These are phyloP conservation scores for Blastobotrys robertii DNA, from an alignment of 805 yeast genomes.

Conservation along the genomic window DNA sequence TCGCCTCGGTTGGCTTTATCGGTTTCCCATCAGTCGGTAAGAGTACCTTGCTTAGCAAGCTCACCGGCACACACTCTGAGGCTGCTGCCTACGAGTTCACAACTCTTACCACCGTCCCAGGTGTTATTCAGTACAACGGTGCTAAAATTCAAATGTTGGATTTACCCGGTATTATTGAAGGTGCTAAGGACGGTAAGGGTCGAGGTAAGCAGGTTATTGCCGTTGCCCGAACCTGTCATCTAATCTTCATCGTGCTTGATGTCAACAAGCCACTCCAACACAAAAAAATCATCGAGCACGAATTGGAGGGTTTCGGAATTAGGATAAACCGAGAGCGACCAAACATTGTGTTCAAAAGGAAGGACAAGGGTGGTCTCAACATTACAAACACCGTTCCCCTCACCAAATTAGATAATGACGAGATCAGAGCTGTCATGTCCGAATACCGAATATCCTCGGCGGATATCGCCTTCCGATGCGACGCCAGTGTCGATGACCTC, in stretches of 20 bases:
- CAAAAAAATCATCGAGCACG: conserved; percentile 87
- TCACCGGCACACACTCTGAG: conserved; percentile 94
- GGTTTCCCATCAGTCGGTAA: conserved; percentile 95
- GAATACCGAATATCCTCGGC: conserved; percentile 95
- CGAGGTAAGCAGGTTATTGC: conserved; percentile 98
- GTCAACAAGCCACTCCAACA: conserved; percentile 94
- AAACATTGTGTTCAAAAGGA: conserved; percentile 80
- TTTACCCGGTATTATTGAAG: conserved; percentile 93
- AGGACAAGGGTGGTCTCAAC: conserved; percentile 92
- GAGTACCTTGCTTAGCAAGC: conserved; percentile 64
- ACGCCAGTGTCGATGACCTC: conserved; percentile 94
- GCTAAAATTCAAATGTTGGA: conserved; percentile 98
- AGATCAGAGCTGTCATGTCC: conserved; percentile 89
- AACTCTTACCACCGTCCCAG: conserved; percentile 94
- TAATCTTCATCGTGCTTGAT: conserved; percentile 87
- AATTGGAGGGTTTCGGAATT: conserved; percentile 95
- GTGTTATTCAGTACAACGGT: conserved; percentile 90
- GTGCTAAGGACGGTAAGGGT: conserved; percentile 98
- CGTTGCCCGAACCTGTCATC: conserved; percentile 95
- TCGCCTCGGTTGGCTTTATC: conserved; percentile 92
- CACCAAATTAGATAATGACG: conserved; percentile 86
- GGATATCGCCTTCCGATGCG: conserved; percentile 92
- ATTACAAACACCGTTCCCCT: conserved; percentile 90
- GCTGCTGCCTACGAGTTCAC: conserved; percentile 98
- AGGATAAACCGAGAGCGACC: conserved; percentile 89